These are phyloP conservation scores for Pulveroboletus sp. DNA, from an alignment of 1,284 basidiomycete genomes.

Conservation along the genomic window DNA sequence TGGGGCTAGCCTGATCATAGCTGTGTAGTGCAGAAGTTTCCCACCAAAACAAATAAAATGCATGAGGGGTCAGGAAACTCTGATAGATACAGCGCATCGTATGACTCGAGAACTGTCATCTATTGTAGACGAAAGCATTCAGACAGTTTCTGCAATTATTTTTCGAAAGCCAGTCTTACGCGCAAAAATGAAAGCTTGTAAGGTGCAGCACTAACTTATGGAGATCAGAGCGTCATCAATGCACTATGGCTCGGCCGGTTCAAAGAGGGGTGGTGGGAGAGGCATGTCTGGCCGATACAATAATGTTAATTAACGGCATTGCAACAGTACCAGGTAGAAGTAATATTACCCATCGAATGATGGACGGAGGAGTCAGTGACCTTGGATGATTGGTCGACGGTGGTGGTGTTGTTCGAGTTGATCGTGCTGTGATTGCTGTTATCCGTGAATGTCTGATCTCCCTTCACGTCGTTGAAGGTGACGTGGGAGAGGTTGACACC, in stretches of 20 bases:
- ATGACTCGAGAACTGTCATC: neutral
- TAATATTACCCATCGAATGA: slow-evolving; percentile 24
- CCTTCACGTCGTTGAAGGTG: slow-evolving; percentile 22
- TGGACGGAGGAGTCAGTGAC: slow-evolving; percentile 26
- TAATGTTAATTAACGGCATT: neutral
- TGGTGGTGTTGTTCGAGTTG: slow-evolving; percentile 23
- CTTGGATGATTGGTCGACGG: slow-evolving; percentile 16
- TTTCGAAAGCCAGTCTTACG: slow-evolving; percentile 1
- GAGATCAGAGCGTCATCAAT: neutral
- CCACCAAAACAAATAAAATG: neutral
- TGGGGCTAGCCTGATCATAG: too few species aligned
- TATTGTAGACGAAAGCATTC: neutral
- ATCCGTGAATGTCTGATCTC: slow-evolving; percentile 21
- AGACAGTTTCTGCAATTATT: neutral
- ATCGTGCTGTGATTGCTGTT: slow-evolving; percentile 18
- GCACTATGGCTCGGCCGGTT: slow-evolving; percentile 4
- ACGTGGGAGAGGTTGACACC: slow-evolving; percentile 16
- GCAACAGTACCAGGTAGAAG: neutral
- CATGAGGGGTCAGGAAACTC: neutral
- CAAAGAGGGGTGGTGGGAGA: neutral
- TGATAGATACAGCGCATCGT: neutral
- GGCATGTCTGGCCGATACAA: slow-evolving; percentile 10
- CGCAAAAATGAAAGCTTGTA: neutral
- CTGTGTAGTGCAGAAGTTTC: neutral
- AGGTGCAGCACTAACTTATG: neutral